Evolutionary conservation across 2,329 filamentous ascomycete genomes (phyloP).

Genomic region (Colletotrichum trifolii): DNA sequence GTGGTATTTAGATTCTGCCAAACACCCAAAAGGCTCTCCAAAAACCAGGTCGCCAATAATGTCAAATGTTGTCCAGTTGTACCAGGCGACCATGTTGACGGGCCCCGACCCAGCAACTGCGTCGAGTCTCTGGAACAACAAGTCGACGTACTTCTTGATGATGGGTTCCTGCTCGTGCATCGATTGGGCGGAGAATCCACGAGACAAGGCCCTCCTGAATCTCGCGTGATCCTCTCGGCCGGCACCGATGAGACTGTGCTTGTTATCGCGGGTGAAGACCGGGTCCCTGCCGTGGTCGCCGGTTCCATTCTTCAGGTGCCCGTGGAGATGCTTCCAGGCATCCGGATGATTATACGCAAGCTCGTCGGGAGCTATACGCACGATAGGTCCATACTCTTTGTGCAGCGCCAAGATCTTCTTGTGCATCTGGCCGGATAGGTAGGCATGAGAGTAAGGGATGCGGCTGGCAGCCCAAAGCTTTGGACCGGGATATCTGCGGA

Average conservation of each 20-base stretch:
- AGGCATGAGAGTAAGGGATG: neutral
- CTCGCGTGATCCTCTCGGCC: constrained; percentile 37
- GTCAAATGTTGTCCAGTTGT: constrained; percentile 35
- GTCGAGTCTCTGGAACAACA: constrained; percentile 38
- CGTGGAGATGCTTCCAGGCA: constrained; percentile 54
- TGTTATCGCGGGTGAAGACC: neutral
- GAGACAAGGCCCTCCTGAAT: constrained; percentile 39
- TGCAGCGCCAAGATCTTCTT: constrained; percentile 47
- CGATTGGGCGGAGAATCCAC: constrained; percentile 44
- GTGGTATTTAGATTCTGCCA: constrained; percentile 32
- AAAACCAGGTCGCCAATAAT: constrained; percentile 39
- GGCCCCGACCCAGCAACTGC: neutral
- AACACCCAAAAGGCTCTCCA: constrained; percentile 38
- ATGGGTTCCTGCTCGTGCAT: constrained; percentile 45
- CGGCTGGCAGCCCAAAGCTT: constrained; percentile 28
- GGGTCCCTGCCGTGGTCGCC: constrained; percentile 16
- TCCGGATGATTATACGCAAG: constrained; percentile 54
- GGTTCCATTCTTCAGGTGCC: constrained; percentile 36
- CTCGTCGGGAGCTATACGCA: constrained; percentile 58
- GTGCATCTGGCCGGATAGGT: constrained; percentile 25
- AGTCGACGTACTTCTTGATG: constrained; percentile 42
- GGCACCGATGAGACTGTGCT: constrained; percentile 36
- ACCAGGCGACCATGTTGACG: constrained; percentile 37
- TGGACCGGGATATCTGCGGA: constrained; percentile 23
- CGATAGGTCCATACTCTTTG: constrained; percentile 54